Conservation (phyloP, 2,329 filamentous ascomycete species). For the Dactylellina cionopaga region DNA sequence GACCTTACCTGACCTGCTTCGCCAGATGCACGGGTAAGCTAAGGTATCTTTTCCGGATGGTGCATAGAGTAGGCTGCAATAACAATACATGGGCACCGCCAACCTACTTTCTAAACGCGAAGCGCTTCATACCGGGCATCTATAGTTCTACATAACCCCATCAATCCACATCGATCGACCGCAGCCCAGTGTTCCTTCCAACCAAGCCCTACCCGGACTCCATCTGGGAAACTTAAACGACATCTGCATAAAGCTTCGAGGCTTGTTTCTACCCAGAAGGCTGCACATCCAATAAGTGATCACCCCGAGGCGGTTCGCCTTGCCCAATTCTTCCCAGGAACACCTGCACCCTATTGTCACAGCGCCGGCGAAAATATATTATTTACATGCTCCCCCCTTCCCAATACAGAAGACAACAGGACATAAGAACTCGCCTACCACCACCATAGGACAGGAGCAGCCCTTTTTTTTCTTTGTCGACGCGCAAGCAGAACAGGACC, state of each 20-base stretch:
- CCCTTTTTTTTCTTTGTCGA: constrained; percentile 39
- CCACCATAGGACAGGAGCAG: constrained; percentile 26
- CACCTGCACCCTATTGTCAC: constrained; percentile 6
- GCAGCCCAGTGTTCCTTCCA: constrained; percentile 28
- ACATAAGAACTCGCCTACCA: constrained; percentile 42
- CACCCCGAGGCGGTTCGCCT: constrained; percentile 42
- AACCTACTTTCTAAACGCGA: constrained; percentile 42
- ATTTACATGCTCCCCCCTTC: background rate
- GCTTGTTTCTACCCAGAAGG: constrained; percentile 37
- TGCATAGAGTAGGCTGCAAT: constrained; percentile 40
- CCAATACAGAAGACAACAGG: constrained; percentile 13
- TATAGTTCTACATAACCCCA: constrained; percentile 11
- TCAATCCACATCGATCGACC: constrained; percentile 4
- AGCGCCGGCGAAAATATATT: background rate
- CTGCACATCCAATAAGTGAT: constrained; percentile 21
- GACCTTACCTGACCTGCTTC: constrained; percentile 39
- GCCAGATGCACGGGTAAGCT: constrained; percentile 27
- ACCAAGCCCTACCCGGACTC: constrained; percentile 41
- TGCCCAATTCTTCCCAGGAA: constrained; percentile 20
- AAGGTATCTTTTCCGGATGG: constrained; percentile 30
- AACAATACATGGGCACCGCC: constrained; percentile 34
- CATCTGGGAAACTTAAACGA: constrained; percentile 24
- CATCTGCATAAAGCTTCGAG: constrained; percentile 36
- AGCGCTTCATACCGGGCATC: constrained; percentile 30
- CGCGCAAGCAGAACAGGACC: constrained; percentile 18